Evolutionary conservation across 345 rosid species (phyloP).

Genomic region (Gossypium arboreum): DNA sequence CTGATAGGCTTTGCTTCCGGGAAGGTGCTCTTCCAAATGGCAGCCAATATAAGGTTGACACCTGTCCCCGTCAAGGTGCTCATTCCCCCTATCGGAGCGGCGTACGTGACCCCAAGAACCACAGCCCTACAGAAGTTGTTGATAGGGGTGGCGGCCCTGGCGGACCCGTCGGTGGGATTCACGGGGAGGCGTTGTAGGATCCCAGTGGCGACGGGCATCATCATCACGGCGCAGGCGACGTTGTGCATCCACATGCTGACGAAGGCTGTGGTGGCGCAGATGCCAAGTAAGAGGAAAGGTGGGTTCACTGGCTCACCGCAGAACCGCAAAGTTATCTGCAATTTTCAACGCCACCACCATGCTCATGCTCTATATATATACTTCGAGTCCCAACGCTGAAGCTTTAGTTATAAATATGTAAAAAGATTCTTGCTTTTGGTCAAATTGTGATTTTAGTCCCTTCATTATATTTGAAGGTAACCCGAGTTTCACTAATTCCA

Average conservation of each 20-base stretch:
- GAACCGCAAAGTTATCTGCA: slow-evolving; percentile 59
- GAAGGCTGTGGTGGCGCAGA: slow-evolving; percentile 78
- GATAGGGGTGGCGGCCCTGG: slow-evolving; percentile 17
- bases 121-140: slow-evolving; percentile 65
- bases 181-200: slow-evolving; percentile 66
- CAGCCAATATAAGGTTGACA: slow-evolving; percentile 81
- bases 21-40: slow-evolving; percentile 86
- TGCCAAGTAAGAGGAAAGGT: slow-evolving; percentile 71
- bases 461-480: too few relatives aligned
- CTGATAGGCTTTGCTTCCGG: slow-evolving; percentile 70
- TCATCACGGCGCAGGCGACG: slow-evolving; percentile 83
- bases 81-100: slow-evolving; percentile 82
- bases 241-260: slow-evolving; percentile 99
- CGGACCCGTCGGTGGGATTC: slow-evolving; percentile 9
- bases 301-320: slow-evolving; percentile 84
- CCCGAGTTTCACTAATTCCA: too few relatives aligned
- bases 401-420: too few relatives aligned
- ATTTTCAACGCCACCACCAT: too few relatives aligned
- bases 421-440: too few relatives aligned
- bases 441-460: too few relatives aligned
- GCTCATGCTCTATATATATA: too few relatives aligned
- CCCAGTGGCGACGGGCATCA: slow-evolving; percentile 98
- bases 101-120: slow-evolving; percentile 73
- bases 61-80: slow-evolving; percentile 94
- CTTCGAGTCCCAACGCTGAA: too few relatives aligned